Evolutionary conservation across 139 green algal genomes (phyloP).

Genomic region (Limnomonas spitsbergensis): DNA sequence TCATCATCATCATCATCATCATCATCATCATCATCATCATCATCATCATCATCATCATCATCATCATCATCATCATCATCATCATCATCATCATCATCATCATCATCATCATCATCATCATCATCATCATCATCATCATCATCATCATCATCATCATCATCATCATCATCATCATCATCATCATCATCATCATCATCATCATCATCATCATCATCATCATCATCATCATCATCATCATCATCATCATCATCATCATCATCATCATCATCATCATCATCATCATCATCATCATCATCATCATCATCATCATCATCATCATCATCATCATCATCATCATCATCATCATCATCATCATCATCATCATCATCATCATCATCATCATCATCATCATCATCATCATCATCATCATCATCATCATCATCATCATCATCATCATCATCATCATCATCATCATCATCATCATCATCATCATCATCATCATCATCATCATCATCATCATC

Average conservation of each 20-base stretch:
- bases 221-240: conserved; percentile 8
- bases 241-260: conserved; percentile 8
- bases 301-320: conserved; percentile 8
- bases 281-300: conserved; percentile 8
- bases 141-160: conserved; percentile 8
- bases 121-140: conserved; percentile 8
- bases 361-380: conserved; percentile 8
- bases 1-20: conserved; percentile 8
- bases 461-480: conserved; percentile 8
- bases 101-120: conserved; percentile 8
- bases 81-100: conserved; percentile 8
- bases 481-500: conserved; percentile 8
- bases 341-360: conserved; percentile 8
- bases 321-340: conserved; percentile 8
- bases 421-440: conserved; percentile 8
- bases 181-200: conserved; percentile 8
- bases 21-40: conserved; percentile 8
- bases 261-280: conserved; percentile 8
- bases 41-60: conserved; percentile 8
- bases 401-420: conserved; percentile 8
- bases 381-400: conserved; percentile 8
- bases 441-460: conserved; percentile 8
- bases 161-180: conserved; percentile 8
- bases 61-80: conserved; percentile 8
- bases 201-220: conserved; percentile 8